A percentile compares a stretch with the other conserved stretches of the same genome.
These are phyloP conservation scores for Diaporthe sp. DNA, from an alignment of 2,329 filamentous ascomycete genomes.

Conservation along the genomic window DNA sequence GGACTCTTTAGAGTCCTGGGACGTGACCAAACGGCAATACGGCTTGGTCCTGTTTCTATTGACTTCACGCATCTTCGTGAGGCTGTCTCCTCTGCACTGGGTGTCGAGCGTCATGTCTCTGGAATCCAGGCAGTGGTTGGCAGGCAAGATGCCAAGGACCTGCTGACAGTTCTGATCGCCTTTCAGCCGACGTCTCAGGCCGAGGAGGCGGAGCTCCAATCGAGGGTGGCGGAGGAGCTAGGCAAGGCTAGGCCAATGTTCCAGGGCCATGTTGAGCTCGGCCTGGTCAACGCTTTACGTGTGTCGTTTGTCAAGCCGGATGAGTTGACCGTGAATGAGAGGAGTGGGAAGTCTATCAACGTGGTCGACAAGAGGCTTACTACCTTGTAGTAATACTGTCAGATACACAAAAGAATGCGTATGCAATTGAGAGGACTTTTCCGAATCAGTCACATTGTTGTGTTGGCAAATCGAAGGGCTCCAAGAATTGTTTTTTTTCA, in stretches of 20 bases:
- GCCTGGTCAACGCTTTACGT: background rate
- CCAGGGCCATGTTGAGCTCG: constrained; percentile 2
- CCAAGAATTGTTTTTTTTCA: no score
- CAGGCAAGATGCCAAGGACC: background rate
- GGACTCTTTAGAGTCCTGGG: constrained; percentile 17
- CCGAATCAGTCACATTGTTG: background rate
- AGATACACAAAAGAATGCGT: background rate
- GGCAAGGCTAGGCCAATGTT: constrained; percentile 17
- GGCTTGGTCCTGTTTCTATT: constrained; percentile 25
- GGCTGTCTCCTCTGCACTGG: constrained; percentile 2
- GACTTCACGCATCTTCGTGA: constrained; percentile 27
- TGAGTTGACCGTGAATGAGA: constrained; percentile 8
- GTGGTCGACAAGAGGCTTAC: constrained; percentile 15
- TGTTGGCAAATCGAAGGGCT: background rate
- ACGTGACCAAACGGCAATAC: constrained; percentile 1
- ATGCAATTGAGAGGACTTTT: no score
- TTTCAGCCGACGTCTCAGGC: background rate
- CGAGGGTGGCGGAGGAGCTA: background rate
- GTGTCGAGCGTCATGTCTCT: background rate
- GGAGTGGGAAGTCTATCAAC: constrained; percentile 10
- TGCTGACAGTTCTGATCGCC: background rate
- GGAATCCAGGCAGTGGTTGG: constrained; percentile 10
- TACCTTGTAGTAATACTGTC: background rate
- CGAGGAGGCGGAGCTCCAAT: background rate
- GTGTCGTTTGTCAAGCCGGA: background rate